Evolutionary conservation across 352 stramenopile genomes (phyloP).

Genomic region (Globisporangium okanoganense): DNA sequence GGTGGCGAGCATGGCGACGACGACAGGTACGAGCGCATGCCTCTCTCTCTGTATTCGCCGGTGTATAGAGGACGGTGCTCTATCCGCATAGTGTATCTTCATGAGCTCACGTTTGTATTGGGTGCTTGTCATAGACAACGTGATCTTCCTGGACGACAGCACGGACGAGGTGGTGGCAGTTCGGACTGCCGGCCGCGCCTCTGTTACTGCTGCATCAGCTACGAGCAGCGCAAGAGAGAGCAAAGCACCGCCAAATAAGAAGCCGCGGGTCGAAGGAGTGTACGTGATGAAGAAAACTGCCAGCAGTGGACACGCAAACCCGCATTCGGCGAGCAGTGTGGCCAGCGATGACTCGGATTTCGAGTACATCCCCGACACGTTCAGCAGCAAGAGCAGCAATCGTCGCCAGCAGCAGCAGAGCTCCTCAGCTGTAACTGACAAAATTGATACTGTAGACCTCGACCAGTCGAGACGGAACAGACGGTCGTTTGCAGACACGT

Average conservation of each 20-base stretch:
- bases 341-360: slow-evolving; percentile 3
- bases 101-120: not conserved
- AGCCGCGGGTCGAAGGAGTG: slow-evolving; percentile 2
- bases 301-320: not conserved
- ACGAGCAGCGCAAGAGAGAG: not conserved
- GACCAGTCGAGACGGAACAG: slow-evolving; percentile 13
- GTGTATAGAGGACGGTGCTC: not conserved
- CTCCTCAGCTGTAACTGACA: not conserved
- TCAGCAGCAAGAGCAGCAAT: not conserved
- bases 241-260: slow-evolving; percentile 7
- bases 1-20: not conserved
- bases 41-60: not conserved
- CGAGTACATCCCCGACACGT: slow-evolving; percentile 5
- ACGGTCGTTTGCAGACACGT: slow-evolving; percentile 28
- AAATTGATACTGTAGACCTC: not conserved
- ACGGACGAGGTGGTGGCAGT: slow-evolving; percentile 30
- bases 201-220: not conserved
- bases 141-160: slow-evolving; percentile 52
- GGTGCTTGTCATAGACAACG: slow-evolving; percentile 12
- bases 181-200: not conserved
- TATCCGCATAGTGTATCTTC: not conserved
- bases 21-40: not conserved
- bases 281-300: not conserved
- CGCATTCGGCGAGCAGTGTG: not conserved
- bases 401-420: not conserved